These are phyloP conservation scores for Leccinum variicolor DNA, from an alignment of 768 basidiomycete genomes.

Conservation along the genomic window DNA sequence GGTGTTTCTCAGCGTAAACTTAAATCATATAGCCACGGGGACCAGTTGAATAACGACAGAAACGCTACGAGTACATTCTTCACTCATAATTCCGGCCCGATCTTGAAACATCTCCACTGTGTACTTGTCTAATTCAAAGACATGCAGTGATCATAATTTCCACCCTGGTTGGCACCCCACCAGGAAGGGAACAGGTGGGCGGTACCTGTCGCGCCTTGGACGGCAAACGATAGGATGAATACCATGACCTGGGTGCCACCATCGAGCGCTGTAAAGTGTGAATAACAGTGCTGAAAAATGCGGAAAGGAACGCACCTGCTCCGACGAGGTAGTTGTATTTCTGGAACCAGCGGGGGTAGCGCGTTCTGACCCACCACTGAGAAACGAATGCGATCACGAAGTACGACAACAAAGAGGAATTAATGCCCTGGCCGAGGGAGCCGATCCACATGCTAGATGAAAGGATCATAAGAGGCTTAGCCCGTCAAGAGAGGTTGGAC, in stretches of 20 bases:
- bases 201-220: constrained; percentile 48
- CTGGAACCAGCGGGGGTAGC: constrained; percentile 34
- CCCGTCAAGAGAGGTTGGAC: neutral
- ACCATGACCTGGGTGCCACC: constrained; percentile 50
- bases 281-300: too few relatives aligned
- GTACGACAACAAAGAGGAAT: constrained; percentile 18
- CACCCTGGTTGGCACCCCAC: constrained; percentile 57
- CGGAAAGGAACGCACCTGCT: constrained; percentile 37
- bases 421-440: constrained; percentile 25
- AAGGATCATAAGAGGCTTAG: neutral
- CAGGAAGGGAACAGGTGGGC: constrained; percentile 52
- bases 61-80: neutral
- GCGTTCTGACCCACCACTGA: constrained; percentile 38
- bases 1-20: neutral
- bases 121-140: constrained; percentile 2
- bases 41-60: neutral
- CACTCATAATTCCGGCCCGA: too few relatives aligned
- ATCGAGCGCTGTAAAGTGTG: constrained; percentile 29
- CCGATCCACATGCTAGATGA: constrained; percentile 17
- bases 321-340: constrained; percentile 35
- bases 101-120: neutral
- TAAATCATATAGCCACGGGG: neutral
- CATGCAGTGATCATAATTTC: constrained; percentile 34
- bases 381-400: constrained; percentile 30
- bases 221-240: constrained; percentile 48